Base-by-base conservation (phyloP, 768 basidiomycete genomes). In the Punctularia strigosozonata region DNA sequence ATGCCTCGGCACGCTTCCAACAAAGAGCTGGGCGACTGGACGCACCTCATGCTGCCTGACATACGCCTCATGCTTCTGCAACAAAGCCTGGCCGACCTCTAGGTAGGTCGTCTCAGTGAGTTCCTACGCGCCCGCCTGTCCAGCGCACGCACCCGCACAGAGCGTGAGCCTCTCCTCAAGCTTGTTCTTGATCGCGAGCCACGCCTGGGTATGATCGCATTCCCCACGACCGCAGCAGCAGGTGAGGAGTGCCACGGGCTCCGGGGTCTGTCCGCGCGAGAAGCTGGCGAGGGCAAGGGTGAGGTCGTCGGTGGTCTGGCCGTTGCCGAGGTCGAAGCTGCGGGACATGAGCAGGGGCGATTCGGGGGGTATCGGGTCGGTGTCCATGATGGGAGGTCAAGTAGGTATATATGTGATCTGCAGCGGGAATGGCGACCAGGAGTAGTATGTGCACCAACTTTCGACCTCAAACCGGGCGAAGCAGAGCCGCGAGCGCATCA, bases 81-180 rank as follows among this genome's bases (percentile, higher is more conserved):
- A 58, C 34, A 95, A 60, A 4, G 91, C 90, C 57, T 90, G 86
- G 10, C 90, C 90, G 21, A 94, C 80, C 68, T 92, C 89, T 89
- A 47, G 20, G 41, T 32, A 6, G 36, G 18, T 14, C 4, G 5
- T 6, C 15, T 31, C 34, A 39, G 41, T 23, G 25, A 49, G 38
- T 45, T 26, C 25, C 36, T 32, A 25, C 21, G 24, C n/a, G 24
- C 21, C 28, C n/a, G 19, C 18, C 32, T 19, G 36, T 25, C 17
- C n/a, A 43, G 33, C 25, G 7, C 18, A 66, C 81, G 50, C 51
- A 91, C 90, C 88, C 51, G 87, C 90, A 55, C 88, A 88, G 40
- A 94, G 66, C 41, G 80, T 74, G 45, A 95, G 64, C 40, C 84
- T 65, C 43, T 70, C 77, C 61, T 90, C 86, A 19, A 94, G 59